Evolutionary conservation across 2,329 filamentous ascomycete species (phyloP).

Genomic region (Escovopsis sp.): DNA sequence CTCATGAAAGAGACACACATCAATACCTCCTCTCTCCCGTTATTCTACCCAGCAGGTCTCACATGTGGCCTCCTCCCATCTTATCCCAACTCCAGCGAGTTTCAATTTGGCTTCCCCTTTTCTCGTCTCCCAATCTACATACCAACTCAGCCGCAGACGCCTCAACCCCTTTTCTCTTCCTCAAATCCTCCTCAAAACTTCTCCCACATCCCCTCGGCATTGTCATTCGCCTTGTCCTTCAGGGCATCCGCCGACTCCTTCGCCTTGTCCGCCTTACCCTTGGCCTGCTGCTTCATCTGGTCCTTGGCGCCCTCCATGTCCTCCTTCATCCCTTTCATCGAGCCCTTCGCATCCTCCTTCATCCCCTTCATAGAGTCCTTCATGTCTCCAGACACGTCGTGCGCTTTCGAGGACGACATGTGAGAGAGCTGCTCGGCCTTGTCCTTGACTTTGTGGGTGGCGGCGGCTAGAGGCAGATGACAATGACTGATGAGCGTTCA

Average conservation of each 20-base stretch:
- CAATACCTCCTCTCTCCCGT: no score
- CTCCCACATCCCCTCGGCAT: constrained; percentile 24
- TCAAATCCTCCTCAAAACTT: constrained; percentile 17
- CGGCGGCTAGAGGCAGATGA: constrained; percentile 16
- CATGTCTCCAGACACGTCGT: constrained; percentile 11
- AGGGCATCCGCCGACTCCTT: constrained; percentile 23
- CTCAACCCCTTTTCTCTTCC: neutral
- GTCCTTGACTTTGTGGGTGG: constrained; percentile 34
- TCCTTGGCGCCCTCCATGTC: constrained; percentile 3
- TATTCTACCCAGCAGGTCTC: no score
- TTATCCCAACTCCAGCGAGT: no score
- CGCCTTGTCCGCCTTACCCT: constrained; percentile 20
- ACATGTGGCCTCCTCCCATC: no score
- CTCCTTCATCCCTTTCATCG: no score
- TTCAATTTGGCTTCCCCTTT: no score
- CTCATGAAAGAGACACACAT: no score
- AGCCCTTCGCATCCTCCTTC: no score
- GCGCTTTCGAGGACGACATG: constrained; percentile 10
- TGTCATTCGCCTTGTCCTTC: neutral
- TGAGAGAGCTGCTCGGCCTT: constrained; percentile 19
- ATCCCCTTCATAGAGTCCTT: no score
- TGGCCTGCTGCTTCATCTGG: constrained; percentile 26
- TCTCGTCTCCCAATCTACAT: no score
- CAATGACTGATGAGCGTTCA: neutral
- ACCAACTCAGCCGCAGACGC: neutral